Conservation (phyloP, 2,329 filamentous ascomycete species). For the Elsinoe ampelina region DNA sequence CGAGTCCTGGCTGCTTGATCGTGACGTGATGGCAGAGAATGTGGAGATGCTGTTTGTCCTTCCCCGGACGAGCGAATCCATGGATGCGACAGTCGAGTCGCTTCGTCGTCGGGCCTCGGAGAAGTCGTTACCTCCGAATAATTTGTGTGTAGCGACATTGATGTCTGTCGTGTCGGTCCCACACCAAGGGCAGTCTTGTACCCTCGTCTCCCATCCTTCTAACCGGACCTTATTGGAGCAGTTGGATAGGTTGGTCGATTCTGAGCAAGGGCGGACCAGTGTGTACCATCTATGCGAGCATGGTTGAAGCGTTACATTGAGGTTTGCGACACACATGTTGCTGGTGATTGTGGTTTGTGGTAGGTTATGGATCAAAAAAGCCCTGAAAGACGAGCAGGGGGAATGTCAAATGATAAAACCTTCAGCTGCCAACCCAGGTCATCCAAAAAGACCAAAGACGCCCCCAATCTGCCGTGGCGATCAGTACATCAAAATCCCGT, state of each 20-base stretch:
- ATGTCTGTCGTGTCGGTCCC: conserved; percentile 23
- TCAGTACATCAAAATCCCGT: conserved; percentile 4
- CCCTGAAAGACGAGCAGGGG: background rate
- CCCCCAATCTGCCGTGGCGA: background rate
- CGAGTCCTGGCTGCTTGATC: conserved; percentile 21
- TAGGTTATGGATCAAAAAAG: background rate
- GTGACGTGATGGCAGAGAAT: conserved; percentile 22
- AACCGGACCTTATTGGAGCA: conserved; percentile 37
- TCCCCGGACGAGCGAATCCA: conserved; percentile 10
- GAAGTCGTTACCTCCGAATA: conserved; percentile 36
- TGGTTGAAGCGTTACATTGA: conserved; percentile 38
- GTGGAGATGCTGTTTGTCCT: conserved; percentile 19
- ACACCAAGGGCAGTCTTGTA: conserved; percentile 41
- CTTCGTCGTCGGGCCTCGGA: conserved; percentile 21
- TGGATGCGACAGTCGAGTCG: conserved; percentile 17
- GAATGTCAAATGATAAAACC: background rate
- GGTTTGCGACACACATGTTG: conserved; percentile 42
- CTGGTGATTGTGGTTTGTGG: background rate
- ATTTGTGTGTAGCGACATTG: conserved; percentile 36
- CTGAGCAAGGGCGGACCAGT: conserved; percentile 35
- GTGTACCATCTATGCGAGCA: conserved; percentile 44
- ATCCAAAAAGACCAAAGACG: background rate
- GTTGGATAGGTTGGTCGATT: conserved; percentile 38
- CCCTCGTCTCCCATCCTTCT: conserved; percentile 42
- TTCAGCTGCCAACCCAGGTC: background rate